Base-by-base conservation (phyloP, 148 eudicot genomes). In the Tetragonia tetragonoides region DNA sequence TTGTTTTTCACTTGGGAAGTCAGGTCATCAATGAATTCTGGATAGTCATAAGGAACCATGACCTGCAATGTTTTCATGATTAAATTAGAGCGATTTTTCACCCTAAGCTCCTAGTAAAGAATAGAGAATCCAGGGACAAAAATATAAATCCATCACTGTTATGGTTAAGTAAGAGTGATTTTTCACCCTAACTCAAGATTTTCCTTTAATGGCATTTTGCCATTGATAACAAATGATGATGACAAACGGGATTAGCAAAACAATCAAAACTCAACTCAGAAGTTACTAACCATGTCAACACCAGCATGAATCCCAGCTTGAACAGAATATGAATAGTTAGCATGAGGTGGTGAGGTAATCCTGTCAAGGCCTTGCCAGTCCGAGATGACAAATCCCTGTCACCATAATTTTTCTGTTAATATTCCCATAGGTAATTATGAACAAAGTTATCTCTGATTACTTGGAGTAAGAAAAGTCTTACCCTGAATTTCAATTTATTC, bases 361-460 rank as follows among this genome's bases (percentile, higher is more conserved):
- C 80, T 86, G 82, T 91, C 94, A 34, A 93, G 73, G 0, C 98
- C 98, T 62, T 80, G 78, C 87, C 87, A 87, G 80, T 93, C 98
- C 34, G 98, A 87, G 83, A 91, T 93, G 62, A 93, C 96, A 82
- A 93, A 93, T 53, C 98, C 98, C 96, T 93, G 90, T 42, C 49
- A 83, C 37, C 49, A 82, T 57, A n/a, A 8, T 4, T 60, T 20
- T 6, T 6, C 62, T 2, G 28, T 60, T 60, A 60, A 5, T 20
- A 60, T 54, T 38, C 64, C n/a, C 17, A 60, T 51, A 6, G 8
- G 18, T 8, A 51, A 14, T 21, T 10, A 15, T 21, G 46, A 18
- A 16, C 46, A 61, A 49, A 17, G 23, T 61, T 64, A 28, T 51
- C 38, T 34, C 49, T 28, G 23, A 38, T 15, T 16, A 16, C 44